A percentile compares a stretch with the other conserved stretches of the same genome.
phyloP scores from a whole-genome alignment of 1,284 basidiomycete genomes.

The Trametes versicolor region DNA sequence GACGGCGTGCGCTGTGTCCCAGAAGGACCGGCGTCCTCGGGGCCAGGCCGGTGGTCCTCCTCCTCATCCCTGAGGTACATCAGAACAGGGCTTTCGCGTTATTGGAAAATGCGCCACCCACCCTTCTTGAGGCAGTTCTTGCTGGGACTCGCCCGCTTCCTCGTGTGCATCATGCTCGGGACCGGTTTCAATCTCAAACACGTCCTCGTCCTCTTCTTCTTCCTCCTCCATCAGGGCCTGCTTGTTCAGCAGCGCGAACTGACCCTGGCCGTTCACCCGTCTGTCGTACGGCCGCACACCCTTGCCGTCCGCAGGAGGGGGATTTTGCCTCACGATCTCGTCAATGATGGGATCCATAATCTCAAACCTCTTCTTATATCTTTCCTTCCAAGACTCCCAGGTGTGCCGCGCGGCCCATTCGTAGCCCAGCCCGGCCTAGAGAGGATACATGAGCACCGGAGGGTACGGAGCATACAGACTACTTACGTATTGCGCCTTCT shows the following conservation, averaged over 20 bases:
- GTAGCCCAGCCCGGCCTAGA: constrained; percentile 13
- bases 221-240: constrained; percentile 10
- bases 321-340: constrained; percentile 58
- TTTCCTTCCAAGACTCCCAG: constrained; percentile 81
- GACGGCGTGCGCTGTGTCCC: constrained; percentile 27
- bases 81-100: no score
- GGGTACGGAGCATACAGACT: background rate
- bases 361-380: constrained; percentile 73
- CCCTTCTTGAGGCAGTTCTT: background rate
- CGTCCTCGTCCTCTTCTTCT: constrained; percentile 6
- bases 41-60: constrained; percentile 12
- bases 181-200: background rate
- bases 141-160: background rate
- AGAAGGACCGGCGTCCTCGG: constrained; percentile 32
- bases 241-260: constrained; percentile 4
- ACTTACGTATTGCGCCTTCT: constrained; percentile 16
- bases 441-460: background rate
- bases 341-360: constrained; percentile 67
- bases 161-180: background rate
- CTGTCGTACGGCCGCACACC: constrained; percentile 33
- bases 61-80: background rate
- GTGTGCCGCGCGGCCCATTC: constrained; percentile 77
- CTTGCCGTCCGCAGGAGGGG: constrained; percentile 36
- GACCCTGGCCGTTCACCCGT: constrained; percentile 2
- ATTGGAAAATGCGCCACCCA: background rate